phyloP scores from a whole-genome alignment of 495 filamentous ascomycete species.

The Saxophila tyrrhenica region DNA sequence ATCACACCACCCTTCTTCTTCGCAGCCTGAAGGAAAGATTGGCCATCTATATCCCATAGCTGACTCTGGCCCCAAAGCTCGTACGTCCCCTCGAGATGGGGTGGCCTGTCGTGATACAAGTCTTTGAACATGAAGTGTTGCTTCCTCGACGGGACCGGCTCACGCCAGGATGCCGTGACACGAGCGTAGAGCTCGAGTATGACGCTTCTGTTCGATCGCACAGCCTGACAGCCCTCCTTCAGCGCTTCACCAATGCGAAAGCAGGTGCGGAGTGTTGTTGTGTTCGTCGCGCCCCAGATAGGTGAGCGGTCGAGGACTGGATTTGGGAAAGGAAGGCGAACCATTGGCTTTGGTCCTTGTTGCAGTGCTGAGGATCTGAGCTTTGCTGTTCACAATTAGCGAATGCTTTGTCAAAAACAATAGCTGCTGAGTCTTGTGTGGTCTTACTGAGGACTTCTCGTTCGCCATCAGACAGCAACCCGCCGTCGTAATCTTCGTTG shows the following conservation, averaged over 20 bases:
- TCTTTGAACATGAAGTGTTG: constrained; percentile 51
- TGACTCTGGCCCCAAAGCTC: constrained; percentile 37
- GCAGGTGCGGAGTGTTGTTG: constrained; percentile 42
- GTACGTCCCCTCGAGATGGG: constrained; percentile 40
- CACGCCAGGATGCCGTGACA: constrained; percentile 42
- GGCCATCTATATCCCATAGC: constrained; percentile 39
- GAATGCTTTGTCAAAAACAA: no score
- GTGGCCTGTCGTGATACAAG: constrained; percentile 44
- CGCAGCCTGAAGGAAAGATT: constrained; percentile 18
- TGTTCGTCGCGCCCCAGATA: constrained; percentile 39
- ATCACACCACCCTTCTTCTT: constrained; percentile 20
- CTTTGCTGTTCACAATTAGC: no score
- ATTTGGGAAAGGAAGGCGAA: constrained; percentile 38
- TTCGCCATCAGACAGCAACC: constrained; percentile 9
- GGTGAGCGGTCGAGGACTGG: constrained; percentile 40
- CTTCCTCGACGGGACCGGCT: constrained; percentile 26
- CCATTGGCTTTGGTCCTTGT: constrained; percentile 24
- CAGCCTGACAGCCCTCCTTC: constrained; percentile 32
- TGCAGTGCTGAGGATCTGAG: neutral
- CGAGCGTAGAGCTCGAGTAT: constrained; percentile 49
- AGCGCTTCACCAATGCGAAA: constrained; percentile 51
- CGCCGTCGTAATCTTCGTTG: constrained; percentile 16
- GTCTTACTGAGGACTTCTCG: constrained; percentile 7
- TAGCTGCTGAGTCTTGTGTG: no score
- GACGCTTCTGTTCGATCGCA: constrained; percentile 33